These are phyloP conservation scores for Magnaporthiopsis incrustans DNA, from an alignment of 2,329 filamentous ascomycete genomes.

Conservation along the genomic window DNA sequence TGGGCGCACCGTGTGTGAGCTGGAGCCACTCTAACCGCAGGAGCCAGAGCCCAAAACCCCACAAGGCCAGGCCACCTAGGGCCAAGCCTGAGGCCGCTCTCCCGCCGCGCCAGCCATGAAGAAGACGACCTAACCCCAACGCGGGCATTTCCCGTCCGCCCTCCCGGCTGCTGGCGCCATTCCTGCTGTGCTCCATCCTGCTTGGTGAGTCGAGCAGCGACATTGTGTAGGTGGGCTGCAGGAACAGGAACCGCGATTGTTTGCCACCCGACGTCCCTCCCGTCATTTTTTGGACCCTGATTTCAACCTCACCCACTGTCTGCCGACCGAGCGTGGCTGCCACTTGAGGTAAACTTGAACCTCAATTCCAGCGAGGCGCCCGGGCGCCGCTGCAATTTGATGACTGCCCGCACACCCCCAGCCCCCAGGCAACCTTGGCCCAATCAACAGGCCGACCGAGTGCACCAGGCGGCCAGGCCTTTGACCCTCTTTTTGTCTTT, in stretches of 20 bases:
- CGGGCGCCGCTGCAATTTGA: background rate
- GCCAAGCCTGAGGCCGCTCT: background rate
- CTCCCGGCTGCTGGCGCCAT: background rate
- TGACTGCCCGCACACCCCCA: background rate
- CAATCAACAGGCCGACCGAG: background rate
- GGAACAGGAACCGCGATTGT: background rate
- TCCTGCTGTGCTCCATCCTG: background rate
- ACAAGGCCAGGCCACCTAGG: background rate
- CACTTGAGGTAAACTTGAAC: background rate
- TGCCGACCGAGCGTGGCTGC: background rate
- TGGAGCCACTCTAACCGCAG: background rate
- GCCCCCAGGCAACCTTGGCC: background rate
- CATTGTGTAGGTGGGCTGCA: background rate
- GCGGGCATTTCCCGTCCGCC: background rate
- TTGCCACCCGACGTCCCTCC: background rate
- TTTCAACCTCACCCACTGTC: background rate
- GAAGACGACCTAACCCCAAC: background rate
- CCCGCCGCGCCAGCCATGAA: background rate
- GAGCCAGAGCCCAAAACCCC: background rate
- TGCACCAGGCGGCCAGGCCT: background rate
- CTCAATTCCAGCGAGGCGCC: background rate
- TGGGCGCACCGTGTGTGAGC: background rate
- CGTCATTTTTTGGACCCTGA: background rate
- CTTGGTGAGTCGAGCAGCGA: background rate
- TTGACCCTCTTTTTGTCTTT: constrained; percentile 5